These are phyloP conservation scores for Rosa persica DNA, from an alignment of 306 rosid species.

Conservation along the genomic window DNA sequence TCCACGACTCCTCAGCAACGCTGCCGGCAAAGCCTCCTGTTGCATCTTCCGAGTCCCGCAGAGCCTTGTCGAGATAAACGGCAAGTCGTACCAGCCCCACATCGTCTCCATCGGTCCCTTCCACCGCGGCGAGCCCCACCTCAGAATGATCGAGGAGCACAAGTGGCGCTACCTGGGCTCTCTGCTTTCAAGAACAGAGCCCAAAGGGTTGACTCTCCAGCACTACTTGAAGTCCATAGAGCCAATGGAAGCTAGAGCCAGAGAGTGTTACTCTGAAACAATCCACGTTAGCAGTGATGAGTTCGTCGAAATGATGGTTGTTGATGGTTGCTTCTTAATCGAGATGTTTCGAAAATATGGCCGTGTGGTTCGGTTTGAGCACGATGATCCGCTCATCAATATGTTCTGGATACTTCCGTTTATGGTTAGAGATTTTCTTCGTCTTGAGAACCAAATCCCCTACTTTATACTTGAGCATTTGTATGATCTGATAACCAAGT, in stretches of 20 bases:
- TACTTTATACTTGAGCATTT: no score
- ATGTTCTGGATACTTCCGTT: no score
- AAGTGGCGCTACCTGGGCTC: slow-evolving; percentile 54
- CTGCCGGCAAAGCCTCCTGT: slow-evolving; percentile 49
- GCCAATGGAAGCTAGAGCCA: slow-evolving; percentile 37
- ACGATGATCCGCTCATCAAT: no score
- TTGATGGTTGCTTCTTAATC: slow-evolving; percentile 68
- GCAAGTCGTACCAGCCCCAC: slow-evolving; percentile 57
- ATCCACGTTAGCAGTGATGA: slow-evolving; percentile 30
- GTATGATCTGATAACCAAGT: no score
- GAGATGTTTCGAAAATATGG: slow-evolving; percentile 47
- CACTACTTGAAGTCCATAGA: slow-evolving; percentile 25
- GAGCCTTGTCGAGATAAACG: slow-evolving; percentile 41
- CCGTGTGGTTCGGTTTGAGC: no score
- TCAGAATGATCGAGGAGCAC: slow-evolving; percentile 60
- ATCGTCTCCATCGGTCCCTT: slow-evolving; percentile 72
- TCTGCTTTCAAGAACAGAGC: slow-evolving; percentile 34
- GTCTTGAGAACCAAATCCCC: no score
- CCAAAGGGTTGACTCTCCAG: slow-evolving; percentile 15
- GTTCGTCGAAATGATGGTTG: slow-evolving; percentile 52
- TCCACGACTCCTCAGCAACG: slow-evolving; percentile 45
- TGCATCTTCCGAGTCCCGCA: slow-evolving; percentile 58
- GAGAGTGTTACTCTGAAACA: slow-evolving; percentile 59
- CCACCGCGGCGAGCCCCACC: slow-evolving; percentile 37
- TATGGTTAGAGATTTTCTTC: no score